Evolutionary conservation across 768 basidiomycete species (phyloP).

Genomic region (Cystobasidium tubakii): DNA sequence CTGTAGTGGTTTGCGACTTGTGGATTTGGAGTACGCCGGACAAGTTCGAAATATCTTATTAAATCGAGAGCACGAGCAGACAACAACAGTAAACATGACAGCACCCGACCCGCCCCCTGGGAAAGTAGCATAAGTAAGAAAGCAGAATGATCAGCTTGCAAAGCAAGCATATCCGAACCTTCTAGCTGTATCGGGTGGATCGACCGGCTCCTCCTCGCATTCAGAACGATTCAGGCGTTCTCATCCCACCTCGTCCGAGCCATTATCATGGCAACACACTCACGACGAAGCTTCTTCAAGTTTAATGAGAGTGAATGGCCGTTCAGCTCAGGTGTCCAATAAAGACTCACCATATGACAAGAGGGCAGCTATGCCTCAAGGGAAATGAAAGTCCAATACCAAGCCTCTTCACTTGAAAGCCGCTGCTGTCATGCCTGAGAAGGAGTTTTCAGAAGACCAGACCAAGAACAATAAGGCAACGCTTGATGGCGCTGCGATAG

Average conservation of each 20-base stretch:
- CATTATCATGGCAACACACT: neutral
- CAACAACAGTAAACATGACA: too few relatives aligned
- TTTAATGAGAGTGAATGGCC: neutral
- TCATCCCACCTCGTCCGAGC: neutral
- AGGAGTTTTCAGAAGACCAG: neutral
- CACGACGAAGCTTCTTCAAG: neutral
- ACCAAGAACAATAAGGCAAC: neutral
- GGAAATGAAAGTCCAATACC: neutral
- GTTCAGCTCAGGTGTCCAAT: neutral
- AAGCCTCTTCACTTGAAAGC: neutral
- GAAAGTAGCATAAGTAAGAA: slow-evolving; percentile 2
- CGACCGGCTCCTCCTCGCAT: neutral
- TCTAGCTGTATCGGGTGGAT: slow-evolving; percentile 3
- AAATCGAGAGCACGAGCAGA: too few relatives aligned
- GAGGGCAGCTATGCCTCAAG: slow-evolving; percentile 25
- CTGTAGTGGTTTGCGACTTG: too few relatives aligned
- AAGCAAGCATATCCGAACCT: slow-evolving; percentile 24
- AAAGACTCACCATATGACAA: neutral
- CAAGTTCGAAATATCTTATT: too few relatives aligned
- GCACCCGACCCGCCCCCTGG: slow-evolving; percentile 25
- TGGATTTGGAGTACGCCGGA: too few relatives aligned
- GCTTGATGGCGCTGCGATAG: neutral
- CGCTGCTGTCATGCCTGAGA: neutral
- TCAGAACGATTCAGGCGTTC: neutral
- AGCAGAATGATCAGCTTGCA: slow-evolving; percentile 26